Evolutionary conservation across 257 asterid genomes (phyloP).

Genomic region (Solanum peruvianum): DNA sequence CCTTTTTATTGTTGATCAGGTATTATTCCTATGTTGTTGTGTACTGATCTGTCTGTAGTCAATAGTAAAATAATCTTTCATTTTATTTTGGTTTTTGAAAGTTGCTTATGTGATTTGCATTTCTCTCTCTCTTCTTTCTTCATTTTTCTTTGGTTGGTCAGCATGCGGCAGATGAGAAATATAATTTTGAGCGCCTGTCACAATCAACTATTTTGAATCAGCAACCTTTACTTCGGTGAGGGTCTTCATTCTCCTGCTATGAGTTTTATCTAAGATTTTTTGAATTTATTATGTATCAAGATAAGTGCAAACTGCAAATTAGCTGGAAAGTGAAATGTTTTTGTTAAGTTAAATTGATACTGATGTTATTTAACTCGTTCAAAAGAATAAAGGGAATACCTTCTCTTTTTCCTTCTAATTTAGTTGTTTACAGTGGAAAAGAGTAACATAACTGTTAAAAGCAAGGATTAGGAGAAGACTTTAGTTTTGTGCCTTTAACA

Average conservation of each 20-base stretch:
- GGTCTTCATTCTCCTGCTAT: constrained; percentile 2
- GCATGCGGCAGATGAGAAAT: constrained; percentile 99
- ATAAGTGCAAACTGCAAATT: not conserved
- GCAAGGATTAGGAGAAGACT: not conserved
- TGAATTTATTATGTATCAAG: not conserved
- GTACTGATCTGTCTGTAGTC: not conserved
- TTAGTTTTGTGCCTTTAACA: not conserved
- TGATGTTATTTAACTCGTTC: not conserved
- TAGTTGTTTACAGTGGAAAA: not conserved
- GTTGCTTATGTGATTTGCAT: not conserved
- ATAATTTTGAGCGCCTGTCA: constrained; percentile 77
- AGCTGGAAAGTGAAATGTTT: not conserved
- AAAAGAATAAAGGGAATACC: not conserved
- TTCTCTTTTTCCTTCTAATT: not conserved
- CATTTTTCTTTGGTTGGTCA: constrained; percentile 13
- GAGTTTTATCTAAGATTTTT: not conserved
- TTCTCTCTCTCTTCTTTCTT: not conserved
- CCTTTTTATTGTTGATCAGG: constrained; percentile 98
- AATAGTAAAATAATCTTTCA: not conserved
- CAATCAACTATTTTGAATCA: constrained; percentile 81
- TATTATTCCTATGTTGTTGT: constrained; percentile 17
- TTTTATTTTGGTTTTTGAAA: not conserved
- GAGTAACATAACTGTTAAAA: not conserved
- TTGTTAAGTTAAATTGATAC: not conserved
- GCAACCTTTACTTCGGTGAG: constrained; percentile 89